A percentile compares a stretch with the other conserved stretches of the same genome.
Evolutionary conservation across 768 basidiomycete species (phyloP).

Genomic region (Lyophyllum semitale): DNA sequence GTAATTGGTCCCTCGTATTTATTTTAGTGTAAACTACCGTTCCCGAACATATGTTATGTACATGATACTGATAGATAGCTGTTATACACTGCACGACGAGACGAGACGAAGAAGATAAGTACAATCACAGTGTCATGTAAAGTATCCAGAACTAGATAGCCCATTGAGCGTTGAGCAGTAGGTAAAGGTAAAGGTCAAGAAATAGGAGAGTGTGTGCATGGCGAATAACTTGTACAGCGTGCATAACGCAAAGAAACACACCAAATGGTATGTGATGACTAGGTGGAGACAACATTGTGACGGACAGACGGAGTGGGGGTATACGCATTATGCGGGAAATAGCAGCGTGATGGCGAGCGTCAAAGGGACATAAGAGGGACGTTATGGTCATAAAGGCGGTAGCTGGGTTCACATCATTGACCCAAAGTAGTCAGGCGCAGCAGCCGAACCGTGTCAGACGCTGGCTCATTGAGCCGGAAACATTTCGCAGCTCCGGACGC

Average conservation of each 20-base stretch:
- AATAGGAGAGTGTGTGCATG: background rate
- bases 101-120: background rate
- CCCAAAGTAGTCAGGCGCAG: too few species aligned
- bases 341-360: too few species aligned
- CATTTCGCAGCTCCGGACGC: too few species aligned
- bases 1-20: background rate
- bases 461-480: too few species aligned
- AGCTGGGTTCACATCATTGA: too few species aligned
- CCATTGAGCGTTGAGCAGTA: background rate
- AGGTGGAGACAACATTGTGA: background rate
- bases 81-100: background rate
- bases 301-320: too few species aligned
- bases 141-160: background rate
- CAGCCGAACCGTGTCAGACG: too few species aligned
- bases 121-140: background rate
- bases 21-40: background rate
- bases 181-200: background rate
- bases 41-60: constrained; percentile 3
- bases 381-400: too few species aligned
- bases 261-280: background rate
- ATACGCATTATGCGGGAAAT: too few species aligned
- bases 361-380: too few species aligned
- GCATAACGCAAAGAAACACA: background rate
- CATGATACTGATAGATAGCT: constrained; percentile 5
- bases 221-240: constrained; percentile 2